phyloP scores from a whole-genome alignment of 2,329 filamentous ascomycete species.

The Cladosporium sp. region DNA sequence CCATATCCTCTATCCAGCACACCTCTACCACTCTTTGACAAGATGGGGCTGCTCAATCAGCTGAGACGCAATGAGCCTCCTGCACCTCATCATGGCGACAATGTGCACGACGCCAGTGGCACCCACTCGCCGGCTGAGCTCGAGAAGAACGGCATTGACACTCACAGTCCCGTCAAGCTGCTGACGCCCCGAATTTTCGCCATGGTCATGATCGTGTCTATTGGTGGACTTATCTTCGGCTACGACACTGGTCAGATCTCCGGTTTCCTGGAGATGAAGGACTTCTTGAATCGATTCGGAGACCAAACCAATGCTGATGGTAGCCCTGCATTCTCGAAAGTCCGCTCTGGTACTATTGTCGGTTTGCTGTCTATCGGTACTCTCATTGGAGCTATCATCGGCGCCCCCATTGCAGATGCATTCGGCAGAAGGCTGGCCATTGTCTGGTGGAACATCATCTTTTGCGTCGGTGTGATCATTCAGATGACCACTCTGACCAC shows the following conservation, averaged over 20 bases:
- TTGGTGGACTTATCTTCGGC: slow-evolving; percentile 35
- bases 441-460: slow-evolving; percentile 56
- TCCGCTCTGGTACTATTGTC: slow-evolving; percentile 57
- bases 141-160: slow-evolving; percentile 2
- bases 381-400: slow-evolving; percentile 51
- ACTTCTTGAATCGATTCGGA: slow-evolving; percentile 53
- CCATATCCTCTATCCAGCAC: not conserved
- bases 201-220: slow-evolving; percentile 30
- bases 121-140: slow-evolving; percentile 3
- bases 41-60: slow-evolving; percentile 2
- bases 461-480: slow-evolving; percentile 58
- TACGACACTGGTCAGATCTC: slow-evolving; percentile 55
- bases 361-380: slow-evolving; percentile 54
- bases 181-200: slow-evolving; percentile 26
- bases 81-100: slow-evolving; percentile 5
- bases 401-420: slow-evolving; percentile 55
- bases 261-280: slow-evolving; percentile 55
- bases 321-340: slow-evolving; percentile 46
- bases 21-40: not conserved
- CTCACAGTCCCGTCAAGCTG: slow-evolving; percentile 10
- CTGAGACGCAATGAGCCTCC: slow-evolving; percentile 9
- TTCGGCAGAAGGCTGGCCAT: slow-evolving; percentile 59
- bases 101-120: not conserved
- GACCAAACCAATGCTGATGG: slow-evolving; percentile 17
- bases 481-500: slow-evolving; percentile 52